Conservation (phyloP, 2,329 filamentous ascomycete species). For the Epichloe gansuensis region DNA sequence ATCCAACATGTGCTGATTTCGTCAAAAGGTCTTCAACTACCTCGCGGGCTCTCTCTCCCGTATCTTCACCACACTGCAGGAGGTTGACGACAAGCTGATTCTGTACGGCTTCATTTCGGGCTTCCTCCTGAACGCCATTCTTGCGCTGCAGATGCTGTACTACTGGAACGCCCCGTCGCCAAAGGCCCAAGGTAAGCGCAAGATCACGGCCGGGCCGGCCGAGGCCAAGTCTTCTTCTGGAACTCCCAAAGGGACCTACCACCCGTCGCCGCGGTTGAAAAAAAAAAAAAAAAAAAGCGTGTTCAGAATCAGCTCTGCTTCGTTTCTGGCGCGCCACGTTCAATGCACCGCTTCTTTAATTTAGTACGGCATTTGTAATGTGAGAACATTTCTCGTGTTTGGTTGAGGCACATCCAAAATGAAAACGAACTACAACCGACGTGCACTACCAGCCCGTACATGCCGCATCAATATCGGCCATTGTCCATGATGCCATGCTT, state of each 20-base stretch:
- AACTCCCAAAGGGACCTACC: conserved; percentile 29
- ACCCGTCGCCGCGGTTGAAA: conserved; percentile 31
- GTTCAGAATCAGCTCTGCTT: background rate
- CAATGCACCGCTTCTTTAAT: background rate
- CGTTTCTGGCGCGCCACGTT: background rate
- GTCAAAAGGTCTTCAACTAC: conserved; percentile 84
- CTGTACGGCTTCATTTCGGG: conserved; percentile 89
- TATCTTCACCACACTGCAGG: conserved; percentile 95
- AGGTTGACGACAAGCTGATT: conserved; percentile 94
- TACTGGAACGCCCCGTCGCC: conserved; percentile 73
- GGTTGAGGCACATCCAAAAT: too few species aligned
- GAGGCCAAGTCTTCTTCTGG: conserved; percentile 17
- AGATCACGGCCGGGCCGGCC: conserved; percentile 16
- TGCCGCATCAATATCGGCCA: too few species aligned
- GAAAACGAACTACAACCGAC: too few species aligned
- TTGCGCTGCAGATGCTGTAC: conserved; percentile 84
- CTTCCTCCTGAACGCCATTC: conserved; percentile 75
- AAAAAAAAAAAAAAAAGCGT: background rate
- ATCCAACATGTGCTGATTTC: background rate
- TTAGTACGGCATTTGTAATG: too few species aligned
- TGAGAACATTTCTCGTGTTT: too few species aligned
- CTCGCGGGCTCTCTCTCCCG: conserved; percentile 82
- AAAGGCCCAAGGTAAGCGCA: conserved; percentile 32
- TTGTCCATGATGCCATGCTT: too few species aligned
- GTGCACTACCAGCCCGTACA: too few species aligned